Conservation (phyloP, 2,329 filamentous ascomycete species). For the Blastomyces emzantsi region DNA sequence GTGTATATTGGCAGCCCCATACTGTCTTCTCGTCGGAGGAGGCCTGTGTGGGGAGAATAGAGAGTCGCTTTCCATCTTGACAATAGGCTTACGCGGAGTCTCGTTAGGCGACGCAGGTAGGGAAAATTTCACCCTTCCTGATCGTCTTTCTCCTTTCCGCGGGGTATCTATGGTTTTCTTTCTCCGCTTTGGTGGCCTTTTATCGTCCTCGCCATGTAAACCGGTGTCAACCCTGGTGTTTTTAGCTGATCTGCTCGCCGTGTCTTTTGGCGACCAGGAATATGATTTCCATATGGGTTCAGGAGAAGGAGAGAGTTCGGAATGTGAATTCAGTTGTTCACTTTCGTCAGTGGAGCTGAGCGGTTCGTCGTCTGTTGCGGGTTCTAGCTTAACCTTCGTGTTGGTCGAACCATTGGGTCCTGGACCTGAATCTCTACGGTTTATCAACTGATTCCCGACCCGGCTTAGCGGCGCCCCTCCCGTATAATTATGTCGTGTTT, state of each 20-base stretch:
- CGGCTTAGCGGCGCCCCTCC: conserved; percentile 20
- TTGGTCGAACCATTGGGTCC: background rate
- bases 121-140: conserved; percentile 1
- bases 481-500: conserved; percentile 19
- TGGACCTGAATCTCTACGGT: background rate
- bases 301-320: conserved; percentile 7
- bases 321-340: conserved; percentile 8
- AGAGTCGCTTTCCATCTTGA: background rate
- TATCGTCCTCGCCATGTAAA: conserved; percentile 1
- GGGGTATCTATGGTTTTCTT: conserved; percentile 3
- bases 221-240: background rate
- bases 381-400: conserved; percentile 16
- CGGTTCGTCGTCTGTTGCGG: conserved; percentile 30
- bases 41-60: background rate
- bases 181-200: conserved; percentile 5
- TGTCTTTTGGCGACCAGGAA: conserved; percentile 1
- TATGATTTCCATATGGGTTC: background rate
- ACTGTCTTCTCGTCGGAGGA: background rate
- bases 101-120: background rate
- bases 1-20: background rate
- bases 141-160: conserved; percentile 4
- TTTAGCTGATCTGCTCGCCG: background rate
- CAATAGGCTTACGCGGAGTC: background rate
- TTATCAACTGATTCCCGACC: conserved; percentile 12
- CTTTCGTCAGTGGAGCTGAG: conserved; percentile 29